Percentiles rank a stretch among this genome's conserved stretches.
Evolutionary conservation across 1,139 yeast genomes (phyloP).

Genomic region (Sugiyamaella sp.): DNA sequence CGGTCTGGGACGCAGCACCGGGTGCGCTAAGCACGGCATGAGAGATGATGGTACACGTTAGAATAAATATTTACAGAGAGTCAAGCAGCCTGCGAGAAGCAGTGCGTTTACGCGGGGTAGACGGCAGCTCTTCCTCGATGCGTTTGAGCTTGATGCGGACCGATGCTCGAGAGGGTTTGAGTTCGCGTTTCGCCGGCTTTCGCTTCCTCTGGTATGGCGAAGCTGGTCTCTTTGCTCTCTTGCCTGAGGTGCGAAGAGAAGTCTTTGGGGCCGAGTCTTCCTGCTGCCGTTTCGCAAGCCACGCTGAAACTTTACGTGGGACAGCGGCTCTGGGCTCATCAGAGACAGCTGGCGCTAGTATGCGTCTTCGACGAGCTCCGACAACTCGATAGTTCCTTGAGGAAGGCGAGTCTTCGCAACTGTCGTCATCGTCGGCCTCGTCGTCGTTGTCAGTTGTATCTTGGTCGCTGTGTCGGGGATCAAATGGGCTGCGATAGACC

Average conservation of each 20-base stretch:
- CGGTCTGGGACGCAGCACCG: too few species aligned
- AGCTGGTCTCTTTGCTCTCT: constrained; percentile 4
- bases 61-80: constrained; percentile 18
- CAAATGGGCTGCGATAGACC: constrained; percentile 26
- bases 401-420: constrained; percentile 5
- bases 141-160: constrained; percentile 14
- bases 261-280: constrained; percentile 4
- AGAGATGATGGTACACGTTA: neutral
- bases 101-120: constrained; percentile 22
- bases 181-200: neutral
- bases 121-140: constrained; percentile 10
- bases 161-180: constrained; percentile 1
- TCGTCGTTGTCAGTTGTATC: constrained; percentile 19
- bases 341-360: constrained; percentile 26
- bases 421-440: neutral
- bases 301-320: constrained; percentile 29
- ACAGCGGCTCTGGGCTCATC: constrained; percentile 18
- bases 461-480: constrained; percentile 16
- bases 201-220: constrained; percentile 9
- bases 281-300: constrained; percentile 28
- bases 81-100: constrained; percentile 29
- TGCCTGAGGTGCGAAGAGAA: neutral
- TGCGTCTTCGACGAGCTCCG: constrained; percentile 11
- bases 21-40: too few species aligned
- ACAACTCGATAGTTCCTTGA: neutral